These are phyloP conservation scores for Suhomyces sp. DNA, from an alignment of 805 yeast species.

Conservation along the genomic window DNA sequence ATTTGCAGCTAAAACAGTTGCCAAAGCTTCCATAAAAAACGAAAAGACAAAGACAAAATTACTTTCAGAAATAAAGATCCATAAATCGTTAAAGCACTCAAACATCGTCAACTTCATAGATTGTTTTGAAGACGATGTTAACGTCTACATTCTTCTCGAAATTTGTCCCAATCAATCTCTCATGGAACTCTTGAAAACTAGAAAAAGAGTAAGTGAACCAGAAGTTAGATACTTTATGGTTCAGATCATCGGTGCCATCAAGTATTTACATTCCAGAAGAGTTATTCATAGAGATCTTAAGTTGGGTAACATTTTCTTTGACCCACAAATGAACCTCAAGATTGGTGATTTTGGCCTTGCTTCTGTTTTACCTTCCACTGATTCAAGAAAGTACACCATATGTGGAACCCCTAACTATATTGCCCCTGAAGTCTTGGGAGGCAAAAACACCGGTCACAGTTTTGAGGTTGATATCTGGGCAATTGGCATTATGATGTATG, in stretches of 20 bases:
- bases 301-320: conserved; percentile 93
- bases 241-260: conserved; percentile 91
- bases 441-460: conserved; percentile 84
- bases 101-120: conserved; percentile 91
- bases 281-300: conserved; percentile 96
- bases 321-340: conserved; percentile 88
- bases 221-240: conserved; percentile 89
- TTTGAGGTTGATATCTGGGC: conserved; percentile 98
- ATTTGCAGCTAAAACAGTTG: conserved; percentile 96
- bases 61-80: conserved; percentile 91
- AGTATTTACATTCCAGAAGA: conserved; percentile 85
- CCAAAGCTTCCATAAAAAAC: conserved; percentile 87
- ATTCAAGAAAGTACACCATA: conserved; percentile 82
- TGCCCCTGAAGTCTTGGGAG: conserved; percentile 95
- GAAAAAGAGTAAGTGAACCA: conserved; percentile 84
- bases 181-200: conserved; percentile 84
- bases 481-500: conserved; percentile 93
- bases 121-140: conserved; percentile 94
- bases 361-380: conserved; percentile 70
- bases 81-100: conserved; percentile 82
- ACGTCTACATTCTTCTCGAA: conserved; percentile 90
- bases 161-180: conserved; percentile 93
- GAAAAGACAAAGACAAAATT: conserved; percentile 86
- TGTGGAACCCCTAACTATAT: conserved; percentile 99
- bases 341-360: conserved; percentile 98